Conservation (phyloP, 2,329 filamentous ascomycete genomes). For the Aspergillus carbonarius region DNA sequence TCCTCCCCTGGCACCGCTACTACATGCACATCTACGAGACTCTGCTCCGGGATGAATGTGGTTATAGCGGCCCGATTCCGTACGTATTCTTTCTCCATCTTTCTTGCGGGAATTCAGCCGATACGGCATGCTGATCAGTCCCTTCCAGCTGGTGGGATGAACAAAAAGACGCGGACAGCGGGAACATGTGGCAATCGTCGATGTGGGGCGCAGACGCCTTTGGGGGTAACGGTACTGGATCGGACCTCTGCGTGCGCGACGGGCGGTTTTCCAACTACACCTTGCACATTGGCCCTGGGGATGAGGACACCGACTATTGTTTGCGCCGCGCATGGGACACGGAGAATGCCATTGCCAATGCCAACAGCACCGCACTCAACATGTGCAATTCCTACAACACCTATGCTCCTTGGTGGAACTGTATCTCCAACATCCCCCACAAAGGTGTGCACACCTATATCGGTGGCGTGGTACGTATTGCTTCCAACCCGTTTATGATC, state of each 20-base stretch:
- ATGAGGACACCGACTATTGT: constrained; percentile 11
- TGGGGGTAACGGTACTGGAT: constrained; percentile 8
- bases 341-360: neutral
- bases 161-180: constrained; percentile 8
- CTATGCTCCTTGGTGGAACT: constrained; percentile 10
- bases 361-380: constrained; percentile 1
- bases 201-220: constrained; percentile 11
- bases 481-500: neutral
- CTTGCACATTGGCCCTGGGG: constrained; percentile 9
- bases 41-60: constrained; percentile 5
- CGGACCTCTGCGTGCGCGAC: constrained; percentile 6
- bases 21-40: constrained; percentile 11
- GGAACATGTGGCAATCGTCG: constrained; percentile 8
- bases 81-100: neutral
- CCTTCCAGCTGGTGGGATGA: constrained; percentile 5
- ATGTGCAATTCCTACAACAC: constrained; percentile 7
- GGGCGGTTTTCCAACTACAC: constrained; percentile 10
- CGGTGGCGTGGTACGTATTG: constrained; percentile 8
- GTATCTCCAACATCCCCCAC: constrained; percentile 10
- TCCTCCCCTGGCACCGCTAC: constrained; percentile 10
- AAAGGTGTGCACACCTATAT: constrained; percentile 13
- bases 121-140: neutral
- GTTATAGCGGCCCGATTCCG: neutral
- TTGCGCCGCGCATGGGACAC: constrained; percentile 10
- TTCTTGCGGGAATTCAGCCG: too few species aligned